A percentile compares a stretch with the other conserved stretches of the same genome.
Evolutionary conservation across 2,329 filamentous ascomycete species (phyloP).

Genomic region (Pseudogymnoascus sp.): DNA sequence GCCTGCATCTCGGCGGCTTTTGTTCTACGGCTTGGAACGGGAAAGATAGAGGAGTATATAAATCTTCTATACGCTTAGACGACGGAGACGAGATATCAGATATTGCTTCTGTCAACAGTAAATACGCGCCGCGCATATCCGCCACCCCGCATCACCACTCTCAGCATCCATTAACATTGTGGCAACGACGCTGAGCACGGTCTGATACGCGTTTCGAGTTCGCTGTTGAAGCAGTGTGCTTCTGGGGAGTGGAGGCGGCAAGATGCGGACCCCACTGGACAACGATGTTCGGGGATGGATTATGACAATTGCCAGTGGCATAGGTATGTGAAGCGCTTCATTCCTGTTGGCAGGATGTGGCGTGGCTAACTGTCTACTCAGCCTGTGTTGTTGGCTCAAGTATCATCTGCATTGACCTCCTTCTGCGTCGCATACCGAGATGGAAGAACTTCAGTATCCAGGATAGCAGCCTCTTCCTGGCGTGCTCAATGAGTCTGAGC

Average conservation of each 20-base stretch:
- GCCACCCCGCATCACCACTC: neutral
- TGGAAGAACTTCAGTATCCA: conserved; percentile 76
- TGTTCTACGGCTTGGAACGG: neutral
- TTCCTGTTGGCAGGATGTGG: neutral
- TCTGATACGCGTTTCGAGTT: neutral
- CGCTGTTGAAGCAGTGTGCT: neutral
- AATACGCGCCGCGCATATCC: neutral
- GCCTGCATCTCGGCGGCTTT: neutral
- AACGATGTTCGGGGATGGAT: conserved; percentile 93
- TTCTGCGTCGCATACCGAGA: conserved; percentile 65
- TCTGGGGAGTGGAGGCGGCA: conserved; percentile 1
- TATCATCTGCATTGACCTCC: conserved; percentile 77
- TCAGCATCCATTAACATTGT: neutral
- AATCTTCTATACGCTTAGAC: neutral
- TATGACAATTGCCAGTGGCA: conserved; percentile 75
- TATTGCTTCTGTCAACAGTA: neutral
- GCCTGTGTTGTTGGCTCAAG: conserved; percentile 67
- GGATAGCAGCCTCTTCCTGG: conserved; percentile 81
- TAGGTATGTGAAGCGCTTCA: conserved; percentile 40
- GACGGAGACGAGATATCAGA: neutral
- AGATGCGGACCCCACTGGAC: conserved; percentile 34
- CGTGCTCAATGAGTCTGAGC: conserved; percentile 80
- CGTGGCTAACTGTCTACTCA: conserved; percentile 14
- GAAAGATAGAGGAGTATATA: neutral
- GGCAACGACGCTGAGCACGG: neutral